phyloP scores from a whole-genome alignment of 257 asterid genomes.

The Marsdenia floribunda region DNA sequence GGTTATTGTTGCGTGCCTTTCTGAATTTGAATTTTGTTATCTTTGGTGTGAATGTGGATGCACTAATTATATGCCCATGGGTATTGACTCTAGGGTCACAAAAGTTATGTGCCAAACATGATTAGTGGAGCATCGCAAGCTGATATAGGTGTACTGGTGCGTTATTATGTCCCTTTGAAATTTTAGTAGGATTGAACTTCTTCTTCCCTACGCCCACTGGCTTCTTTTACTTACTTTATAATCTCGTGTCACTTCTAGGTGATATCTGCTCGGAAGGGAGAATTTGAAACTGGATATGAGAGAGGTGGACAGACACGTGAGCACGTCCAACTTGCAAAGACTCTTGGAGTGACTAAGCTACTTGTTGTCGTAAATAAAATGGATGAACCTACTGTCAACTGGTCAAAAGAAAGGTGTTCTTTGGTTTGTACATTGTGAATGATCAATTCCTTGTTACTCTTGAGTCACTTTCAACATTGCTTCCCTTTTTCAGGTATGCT shows the following conservation, averaged over 20 bases:
- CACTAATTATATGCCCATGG: not conserved
- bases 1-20: not conserved
- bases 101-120: slow-evolving; percentile 97
- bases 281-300: slow-evolving; percentile 96
- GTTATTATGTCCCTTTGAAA: slow-evolving; percentile 15
- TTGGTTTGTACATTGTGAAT: not conserved
- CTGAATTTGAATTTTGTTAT: not conserved
- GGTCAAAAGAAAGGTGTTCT: slow-evolving; percentile 94
- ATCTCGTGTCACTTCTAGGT: slow-evolving; percentile 38
- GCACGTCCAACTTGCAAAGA: slow-evolving; percentile 96
- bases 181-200: slow-evolving; percentile 1
- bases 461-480: not conserved
- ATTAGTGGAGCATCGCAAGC: slow-evolving; percentile 99
- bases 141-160: slow-evolving; percentile 87
- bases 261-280: slow-evolving; percentile 93
- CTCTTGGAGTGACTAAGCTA: slow-evolving; percentile 87
- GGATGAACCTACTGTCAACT: slow-evolving; percentile 95
- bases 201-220: not conserved
- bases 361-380: slow-evolving; percentile 92
- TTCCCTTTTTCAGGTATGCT: slow-evolving; percentile 61
- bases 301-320: slow-evolving; percentile 99
- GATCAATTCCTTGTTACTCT: not conserved
- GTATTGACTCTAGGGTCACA: slow-evolving; percentile 63
- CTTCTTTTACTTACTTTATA: not conserved
- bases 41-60: not conserved